Evolutionary conservation across 177 flowering plant genomes (phyloP), one percentile per base, ranked within the genome.

Genomic region (Vitis hybrid): DNA sequence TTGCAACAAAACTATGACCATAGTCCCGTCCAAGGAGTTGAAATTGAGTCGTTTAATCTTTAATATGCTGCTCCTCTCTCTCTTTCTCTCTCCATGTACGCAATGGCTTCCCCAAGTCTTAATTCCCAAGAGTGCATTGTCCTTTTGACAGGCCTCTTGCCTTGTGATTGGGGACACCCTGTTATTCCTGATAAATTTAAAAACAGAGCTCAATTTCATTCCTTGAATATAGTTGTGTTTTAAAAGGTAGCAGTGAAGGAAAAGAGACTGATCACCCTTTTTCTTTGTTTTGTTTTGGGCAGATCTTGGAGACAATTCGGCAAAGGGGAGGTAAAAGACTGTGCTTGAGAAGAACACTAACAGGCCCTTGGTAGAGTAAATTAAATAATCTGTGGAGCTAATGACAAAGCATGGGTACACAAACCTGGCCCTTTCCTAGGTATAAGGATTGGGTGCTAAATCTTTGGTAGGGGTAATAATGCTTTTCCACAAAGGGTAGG

Each of bases 291-390:
- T 69, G 18, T 30, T 60, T 70, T 67, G 57, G 21, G 35, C 80
- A 83, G 86, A 46, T 74, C 11, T 32, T 70, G 17, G 79, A 82
- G 79, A 72, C 12, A 52, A 30, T 80, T 13, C 66, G 35, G 66
- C 80, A 54, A 57, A 52, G 74, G 77, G 80, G 79, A 66, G 51
- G 73, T 27, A 84, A 80, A 67, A 74, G 80, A 12, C 70, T 51
- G 3, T 78, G 83, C 82, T 69, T 84, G 75, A 70, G 87, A 27
- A 80, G 87, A 69, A 82, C 87, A 62, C 66, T 80, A 51, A 82
- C 85, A 2, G 87, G 87, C 21, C 87, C 87, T 27, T 84, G 87
- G 87, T 84, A 81, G 74, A 66, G 59, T 21, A 48, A 24, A 64
- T 48, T 1, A 15, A 70, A 13, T 50, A 11, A 30, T 11, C 24